Percentiles rank a stretch among this genome's conserved stretches.
phyloP scores from a whole-genome alignment of 1,284 basidiomycete genomes.

The Cryptococcus sp. region DNA sequence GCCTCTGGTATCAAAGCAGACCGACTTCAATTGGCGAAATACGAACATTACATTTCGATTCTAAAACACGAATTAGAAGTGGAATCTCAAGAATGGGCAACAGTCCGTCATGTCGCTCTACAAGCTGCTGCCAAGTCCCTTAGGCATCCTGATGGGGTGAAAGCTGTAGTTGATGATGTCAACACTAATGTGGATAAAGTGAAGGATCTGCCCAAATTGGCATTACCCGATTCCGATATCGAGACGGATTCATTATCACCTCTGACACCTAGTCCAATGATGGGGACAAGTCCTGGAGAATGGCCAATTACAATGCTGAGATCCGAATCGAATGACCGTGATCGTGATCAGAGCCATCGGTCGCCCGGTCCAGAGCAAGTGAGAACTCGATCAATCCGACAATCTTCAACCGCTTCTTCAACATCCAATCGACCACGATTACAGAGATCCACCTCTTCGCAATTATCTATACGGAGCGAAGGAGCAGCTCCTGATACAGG shows the following conservation, averaged over 20 bases:
- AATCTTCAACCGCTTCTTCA: background rate
- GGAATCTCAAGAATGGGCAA: conserved; percentile 65
- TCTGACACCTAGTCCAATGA: background rate
- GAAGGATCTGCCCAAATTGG: background rate
- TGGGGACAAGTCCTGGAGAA: conserved; percentile 21
- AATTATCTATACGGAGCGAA: background rate
- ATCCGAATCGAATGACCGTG: conserved; percentile 7
- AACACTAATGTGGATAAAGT: background rate
- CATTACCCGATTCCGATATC: background rate
- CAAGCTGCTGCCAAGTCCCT: conserved; percentile 60
- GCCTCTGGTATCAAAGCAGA: conserved; percentile 63
- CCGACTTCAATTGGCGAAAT: conserved; percentile 67
- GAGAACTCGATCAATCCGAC: background rate
- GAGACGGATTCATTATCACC: background rate
- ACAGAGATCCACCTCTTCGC: background rate
- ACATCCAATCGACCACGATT: background rate
- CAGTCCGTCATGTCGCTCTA: conserved; percentile 65
- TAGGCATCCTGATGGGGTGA: conserved; percentile 20
- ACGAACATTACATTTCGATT: conserved; percentile 69
- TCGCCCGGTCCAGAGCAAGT: too few species aligned
- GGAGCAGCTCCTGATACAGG: background rate
- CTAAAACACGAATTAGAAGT: conserved; percentile 67
- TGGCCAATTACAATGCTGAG: conserved; percentile 20
- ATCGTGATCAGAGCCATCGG: too few species aligned
- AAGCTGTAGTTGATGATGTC: conserved; percentile 28